Conservation (phyloP, 148 eudicot species). For the Euryodendron excelsum region DNA sequence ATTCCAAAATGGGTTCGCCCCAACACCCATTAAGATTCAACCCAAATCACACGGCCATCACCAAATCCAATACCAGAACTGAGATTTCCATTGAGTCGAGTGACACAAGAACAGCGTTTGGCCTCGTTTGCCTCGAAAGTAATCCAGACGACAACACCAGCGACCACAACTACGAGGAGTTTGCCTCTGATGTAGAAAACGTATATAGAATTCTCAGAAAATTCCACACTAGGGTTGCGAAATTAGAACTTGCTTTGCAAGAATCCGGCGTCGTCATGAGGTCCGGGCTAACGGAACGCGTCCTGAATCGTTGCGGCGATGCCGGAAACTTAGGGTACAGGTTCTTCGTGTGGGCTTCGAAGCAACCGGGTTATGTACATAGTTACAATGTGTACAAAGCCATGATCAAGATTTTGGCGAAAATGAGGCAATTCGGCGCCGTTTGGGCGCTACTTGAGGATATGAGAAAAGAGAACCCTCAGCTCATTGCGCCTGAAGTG, state of each 20-base stretch:
- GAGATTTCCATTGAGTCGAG: not conserved
- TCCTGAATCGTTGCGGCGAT: constrained; percentile 84
- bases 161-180: constrained; percentile 51
- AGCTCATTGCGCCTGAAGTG: constrained; percentile 61
- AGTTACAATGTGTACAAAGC: constrained; percentile 74
- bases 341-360: constrained; percentile 82
- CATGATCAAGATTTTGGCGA: constrained; percentile 72
- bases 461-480: constrained; percentile 74
- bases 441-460: constrained; percentile 94
- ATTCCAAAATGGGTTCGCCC: constrained; percentile 2
- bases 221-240: constrained; percentile 78
- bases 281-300: constrained; percentile 70
- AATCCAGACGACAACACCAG: constrained; percentile 17
- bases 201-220: constrained; percentile 68
- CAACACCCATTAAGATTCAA: constrained; percentile 8
- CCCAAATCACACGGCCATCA: constrained; percentile 1
- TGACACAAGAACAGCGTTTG: constrained; percentile 28
- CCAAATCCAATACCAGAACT: not conserved
- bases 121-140: constrained; percentile 41
- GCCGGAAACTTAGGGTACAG: constrained; percentile 81
- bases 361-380: constrained; percentile 69
- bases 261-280: constrained; percentile 68
- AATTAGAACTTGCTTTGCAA: constrained; percentile 76
- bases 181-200: constrained; percentile 74
- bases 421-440: constrained; percentile 88